These are phyloP conservation scores for Vaccinium myrtillus DNA, from an alignment of 148 eudicot species.

Conservation along the genomic window DNA sequence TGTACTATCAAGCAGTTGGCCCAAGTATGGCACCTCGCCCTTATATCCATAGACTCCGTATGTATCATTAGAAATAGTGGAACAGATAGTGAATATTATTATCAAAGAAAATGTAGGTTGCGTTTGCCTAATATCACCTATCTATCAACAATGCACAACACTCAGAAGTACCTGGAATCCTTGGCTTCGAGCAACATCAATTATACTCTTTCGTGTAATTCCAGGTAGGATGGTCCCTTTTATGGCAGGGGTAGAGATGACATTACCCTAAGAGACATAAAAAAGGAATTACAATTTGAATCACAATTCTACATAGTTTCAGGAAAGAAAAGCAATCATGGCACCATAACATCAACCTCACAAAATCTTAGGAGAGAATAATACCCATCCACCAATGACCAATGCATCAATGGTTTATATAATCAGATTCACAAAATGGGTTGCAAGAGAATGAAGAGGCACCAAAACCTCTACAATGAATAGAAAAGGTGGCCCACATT, in stretches of 20 bases:
- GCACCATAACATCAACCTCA: conserved; percentile 6
- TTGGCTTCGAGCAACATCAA: conserved; percentile 78
- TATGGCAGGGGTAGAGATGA: conserved; percentile 74
- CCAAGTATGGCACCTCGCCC: not conserved
- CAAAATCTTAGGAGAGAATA: not conserved
- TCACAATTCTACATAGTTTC: not conserved
- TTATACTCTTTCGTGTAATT: conserved; percentile 90
- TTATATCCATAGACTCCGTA: not conserved
- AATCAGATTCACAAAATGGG: conserved; percentile 2
- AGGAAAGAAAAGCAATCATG: not conserved
- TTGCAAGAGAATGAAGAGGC: not conserved
- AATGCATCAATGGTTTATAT: not conserved
- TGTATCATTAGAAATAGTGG: not conserved
- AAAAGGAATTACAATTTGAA: not conserved
- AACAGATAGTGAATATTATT: not conserved
- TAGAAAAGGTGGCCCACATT: not conserved
- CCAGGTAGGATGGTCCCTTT: conserved; percentile 97
- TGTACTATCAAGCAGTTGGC: not conserved
- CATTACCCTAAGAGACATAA: conserved; percentile 57
- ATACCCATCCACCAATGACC: not conserved
- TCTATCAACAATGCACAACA: not conserved
- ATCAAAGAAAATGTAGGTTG: not conserved
- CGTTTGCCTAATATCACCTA: not conserved
- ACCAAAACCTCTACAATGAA: not conserved
- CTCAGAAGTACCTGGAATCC: conserved; percentile 75